Percentiles rank a stretch among this genome's conserved stretches.
phyloP scores from a whole-genome alignment of 768 basidiomycete genomes.

The Naganishia kalamii region DNA sequence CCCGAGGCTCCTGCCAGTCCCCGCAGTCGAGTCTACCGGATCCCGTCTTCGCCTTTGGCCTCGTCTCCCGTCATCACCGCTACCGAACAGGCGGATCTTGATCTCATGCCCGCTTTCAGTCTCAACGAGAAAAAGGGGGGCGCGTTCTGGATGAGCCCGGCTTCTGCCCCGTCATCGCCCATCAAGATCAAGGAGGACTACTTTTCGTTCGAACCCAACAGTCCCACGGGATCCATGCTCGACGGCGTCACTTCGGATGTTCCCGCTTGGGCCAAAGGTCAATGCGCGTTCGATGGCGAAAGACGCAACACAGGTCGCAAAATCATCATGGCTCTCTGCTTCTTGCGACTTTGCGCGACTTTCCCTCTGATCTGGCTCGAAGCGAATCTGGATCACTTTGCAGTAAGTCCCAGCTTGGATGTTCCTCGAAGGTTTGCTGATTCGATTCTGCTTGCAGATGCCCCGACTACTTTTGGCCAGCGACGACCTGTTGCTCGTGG shows the following conservation, averaged over 20 bases:
- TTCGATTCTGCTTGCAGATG: not conserved
- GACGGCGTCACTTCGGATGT: not conserved
- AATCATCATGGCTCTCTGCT: not conserved
- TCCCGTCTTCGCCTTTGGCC: conserved; percentile 10
- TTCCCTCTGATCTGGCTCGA: conserved; percentile 13
- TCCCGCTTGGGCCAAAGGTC: not conserved
- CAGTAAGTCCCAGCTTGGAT: not conserved
- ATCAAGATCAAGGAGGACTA: conserved; percentile 1
- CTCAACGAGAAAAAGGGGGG: not conserved
- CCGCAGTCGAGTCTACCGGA: not conserved
- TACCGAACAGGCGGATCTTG: not conserved
- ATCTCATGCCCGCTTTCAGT: not conserved
- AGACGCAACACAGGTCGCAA: conserved; percentile 11
- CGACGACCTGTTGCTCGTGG: conserved; percentile 9
- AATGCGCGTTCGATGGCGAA: not conserved
- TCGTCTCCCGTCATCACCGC: conserved; percentile 6
- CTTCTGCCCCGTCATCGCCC: not conserved
- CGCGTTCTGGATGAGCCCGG: not conserved
- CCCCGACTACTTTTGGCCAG: conserved; percentile 1
- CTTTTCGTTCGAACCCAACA: conserved; percentile 19
- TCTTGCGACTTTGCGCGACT: conserved; percentile 1
- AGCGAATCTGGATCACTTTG: not conserved
- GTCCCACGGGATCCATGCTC: conserved; percentile 25
- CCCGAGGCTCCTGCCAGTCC: conserved; percentile 8
- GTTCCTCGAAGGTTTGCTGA: not conserved